Percentiles rank a stretch among this genome's conserved stretches.
Conservation (phyloP, 257 asterid genomes). For the Solanum pennellii region DNA sequence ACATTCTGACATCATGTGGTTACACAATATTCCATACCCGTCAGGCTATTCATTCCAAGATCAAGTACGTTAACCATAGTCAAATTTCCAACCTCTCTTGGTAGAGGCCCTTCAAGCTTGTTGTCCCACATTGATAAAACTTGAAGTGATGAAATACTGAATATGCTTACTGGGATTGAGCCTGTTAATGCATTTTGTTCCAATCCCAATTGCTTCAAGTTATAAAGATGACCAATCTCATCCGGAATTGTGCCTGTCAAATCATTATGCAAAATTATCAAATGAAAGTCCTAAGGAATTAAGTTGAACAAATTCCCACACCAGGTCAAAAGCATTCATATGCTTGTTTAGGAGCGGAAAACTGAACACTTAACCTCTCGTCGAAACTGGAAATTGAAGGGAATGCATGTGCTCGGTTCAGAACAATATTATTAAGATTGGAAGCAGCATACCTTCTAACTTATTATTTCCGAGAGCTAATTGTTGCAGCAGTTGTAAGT, state of each 20-base stretch:
- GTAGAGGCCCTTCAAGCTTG: constrained; percentile 17
- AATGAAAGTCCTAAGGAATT: background rate
- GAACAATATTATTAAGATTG: background rate
- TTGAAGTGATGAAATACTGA: constrained; percentile 16
- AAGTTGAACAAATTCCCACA: background rate
- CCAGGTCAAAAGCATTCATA: background rate
- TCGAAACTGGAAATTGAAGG: background rate
- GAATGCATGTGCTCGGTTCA: background rate
- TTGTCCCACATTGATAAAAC: constrained; percentile 9
- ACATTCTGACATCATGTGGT: background rate
- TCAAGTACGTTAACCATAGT: background rate
- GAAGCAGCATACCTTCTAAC: background rate
- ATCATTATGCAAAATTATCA: background rate
- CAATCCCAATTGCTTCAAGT: background rate
- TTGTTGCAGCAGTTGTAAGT: constrained; percentile 2
- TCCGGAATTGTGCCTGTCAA: background rate
- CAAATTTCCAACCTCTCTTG: constrained; percentile 23
- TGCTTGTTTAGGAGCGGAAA: background rate
- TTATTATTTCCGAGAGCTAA: constrained; percentile 7
- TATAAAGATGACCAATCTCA: background rate
- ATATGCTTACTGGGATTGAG: constrained; percentile 8
- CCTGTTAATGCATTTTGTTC: background rate
- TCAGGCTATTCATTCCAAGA: constrained; percentile 13
- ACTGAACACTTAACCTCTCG: background rate
- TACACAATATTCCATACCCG: constrained; percentile 3